Evolutionary conservation across 305 asterid genomes (phyloP), one percentile per base, ranked within the genome.

Genomic region (Solanum hybrid): DNA sequence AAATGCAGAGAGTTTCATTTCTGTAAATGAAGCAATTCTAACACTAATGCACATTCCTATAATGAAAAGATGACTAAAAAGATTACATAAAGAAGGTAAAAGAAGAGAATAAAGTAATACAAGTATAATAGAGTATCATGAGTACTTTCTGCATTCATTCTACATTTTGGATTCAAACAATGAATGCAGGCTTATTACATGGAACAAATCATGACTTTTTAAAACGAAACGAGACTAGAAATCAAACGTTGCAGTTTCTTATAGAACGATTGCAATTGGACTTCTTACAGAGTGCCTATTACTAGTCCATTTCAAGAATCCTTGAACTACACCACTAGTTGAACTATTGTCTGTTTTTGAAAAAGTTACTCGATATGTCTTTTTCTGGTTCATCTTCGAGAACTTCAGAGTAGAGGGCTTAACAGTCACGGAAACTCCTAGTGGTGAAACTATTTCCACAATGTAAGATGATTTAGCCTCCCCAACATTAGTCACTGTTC

Each of bases 401-500:
- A 94, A 94, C 10, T 40, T 73, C 2, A 94, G 93, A 1, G 76
- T 88, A 6, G 60, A 26, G 1, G 96, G 95, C n/a, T 78, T 71
- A 22, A 89, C 94, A 9, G 4, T 12, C 6, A 92, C 77, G 2
- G 42, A 91, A 24, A 92, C 91, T 13, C 93, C 91, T 0, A 1
- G 88, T n/a, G 38, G 35, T 0, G 88, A 72, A 40, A 35, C 51
- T 10, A 91, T 27, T 35, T 86, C 91, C 45, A 87, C 71, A 11
- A 4, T 31, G 42, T 92, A 94, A 79, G 22, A 71, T 10, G 95
- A 90, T 11, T 87, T 88, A 15, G 91, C 93, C 35, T 90, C 92
- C 0, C 97, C 97, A 0, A 94, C 94, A n/a, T 94, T 94, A 5
- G 94, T 94, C 76, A 92, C 93, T 2, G 92, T 94, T 91, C 97